These are phyloP conservation scores for Sanguinoderma infundibulare DNA, from an alignment of 1,284 basidiomycete species.

Conservation along the genomic window DNA sequence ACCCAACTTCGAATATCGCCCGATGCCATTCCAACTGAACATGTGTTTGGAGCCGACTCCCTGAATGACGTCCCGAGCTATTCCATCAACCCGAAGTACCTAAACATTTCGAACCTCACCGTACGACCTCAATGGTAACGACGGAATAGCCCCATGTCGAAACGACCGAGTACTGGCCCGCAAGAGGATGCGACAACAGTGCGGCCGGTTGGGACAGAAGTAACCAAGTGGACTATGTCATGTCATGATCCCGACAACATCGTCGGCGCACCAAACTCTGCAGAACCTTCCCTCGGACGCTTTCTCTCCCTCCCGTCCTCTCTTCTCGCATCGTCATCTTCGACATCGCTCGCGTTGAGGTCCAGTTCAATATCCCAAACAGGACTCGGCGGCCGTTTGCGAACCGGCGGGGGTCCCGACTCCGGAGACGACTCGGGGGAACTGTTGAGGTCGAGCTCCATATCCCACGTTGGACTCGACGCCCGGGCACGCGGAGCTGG, in stretches of 20 bases:
- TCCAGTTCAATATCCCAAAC: conserved; percentile 68
- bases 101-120: too few relatives aligned
- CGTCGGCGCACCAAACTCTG: conserved; percentile 24
- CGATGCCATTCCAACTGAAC: too few relatives aligned
- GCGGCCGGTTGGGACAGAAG: too few relatives aligned
- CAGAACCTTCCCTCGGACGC: conserved; percentile 20
- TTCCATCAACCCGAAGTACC: too few relatives aligned
- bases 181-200: too few relatives aligned
- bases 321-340: conserved; percentile 16
- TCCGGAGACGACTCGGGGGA: conserved; percentile 25
- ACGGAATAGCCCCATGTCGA: too few relatives aligned
- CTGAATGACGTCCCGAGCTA: too few relatives aligned
- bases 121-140: too few relatives aligned
- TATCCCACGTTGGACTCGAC: conserved; percentile 43
- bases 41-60: too few relatives aligned
- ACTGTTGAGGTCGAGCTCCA: conserved; percentile 41
- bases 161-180: too few relatives aligned
- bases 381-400: conserved; percentile 36
- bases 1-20: too few relatives aligned
- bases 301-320: conserved; percentile 10
- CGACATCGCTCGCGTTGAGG: conserved; percentile 39
- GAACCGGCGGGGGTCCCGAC: conserved; percentile 18
- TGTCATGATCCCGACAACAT: conserved; percentile 11
- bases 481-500: conserved; percentile 10
- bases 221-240: too few relatives aligned